Evolutionary conservation across 352 stramenopile species (phyloP).

Genomic region (Pythium monospermum): DNA sequence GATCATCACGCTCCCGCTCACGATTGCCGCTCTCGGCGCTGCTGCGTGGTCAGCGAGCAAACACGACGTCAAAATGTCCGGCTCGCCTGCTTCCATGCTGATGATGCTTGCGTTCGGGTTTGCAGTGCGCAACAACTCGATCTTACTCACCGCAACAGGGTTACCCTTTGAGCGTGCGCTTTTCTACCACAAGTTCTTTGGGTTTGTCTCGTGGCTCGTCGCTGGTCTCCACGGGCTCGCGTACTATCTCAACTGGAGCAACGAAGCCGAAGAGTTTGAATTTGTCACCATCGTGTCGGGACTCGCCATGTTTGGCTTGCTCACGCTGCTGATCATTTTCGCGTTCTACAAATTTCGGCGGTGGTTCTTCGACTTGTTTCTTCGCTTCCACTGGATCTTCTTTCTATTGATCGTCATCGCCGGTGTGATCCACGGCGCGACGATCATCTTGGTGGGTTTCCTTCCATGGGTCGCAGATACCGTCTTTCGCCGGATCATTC

Average conservation of each 20-base stretch:
- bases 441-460: slow-evolving; percentile 27
- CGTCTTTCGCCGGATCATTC: slow-evolving; percentile 33
- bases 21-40: neutral
- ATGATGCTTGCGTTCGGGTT: slow-evolving; percentile 37
- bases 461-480: slow-evolving; percentile 32
- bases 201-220: slow-evolving; percentile 29
- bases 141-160: slow-evolving; percentile 34
- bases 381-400: slow-evolving; percentile 45
- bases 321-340: slow-evolving; percentile 31
- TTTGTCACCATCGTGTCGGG: slow-evolving; percentile 6
- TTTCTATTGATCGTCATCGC: slow-evolving; percentile 36
- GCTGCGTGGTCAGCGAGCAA: neutral
- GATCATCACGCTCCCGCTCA: slow-evolving; percentile 8
- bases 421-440: slow-evolving; percentile 36
- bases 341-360: slow-evolving; percentile 36
- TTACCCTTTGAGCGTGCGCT: slow-evolving; percentile 48
- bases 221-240: slow-evolving; percentile 31
- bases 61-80: slow-evolving; percentile 11
- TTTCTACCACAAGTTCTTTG: slow-evolving; percentile 48
- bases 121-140: slow-evolving; percentile 43
- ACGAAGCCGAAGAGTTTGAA: slow-evolving; percentile 1
- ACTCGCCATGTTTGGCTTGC: slow-evolving; percentile 20
- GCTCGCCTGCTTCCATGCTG: slow-evolving; percentile 21
- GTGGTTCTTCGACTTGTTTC: slow-evolving; percentile 48
- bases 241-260: slow-evolving; percentile 26